Percentiles rank a stretch among this genome's conserved stretches.
Evolutionary conservation across 2,329 filamentous ascomycete genomes (phyloP).

Genomic region (Thielaviopsis euricoi): DNA sequence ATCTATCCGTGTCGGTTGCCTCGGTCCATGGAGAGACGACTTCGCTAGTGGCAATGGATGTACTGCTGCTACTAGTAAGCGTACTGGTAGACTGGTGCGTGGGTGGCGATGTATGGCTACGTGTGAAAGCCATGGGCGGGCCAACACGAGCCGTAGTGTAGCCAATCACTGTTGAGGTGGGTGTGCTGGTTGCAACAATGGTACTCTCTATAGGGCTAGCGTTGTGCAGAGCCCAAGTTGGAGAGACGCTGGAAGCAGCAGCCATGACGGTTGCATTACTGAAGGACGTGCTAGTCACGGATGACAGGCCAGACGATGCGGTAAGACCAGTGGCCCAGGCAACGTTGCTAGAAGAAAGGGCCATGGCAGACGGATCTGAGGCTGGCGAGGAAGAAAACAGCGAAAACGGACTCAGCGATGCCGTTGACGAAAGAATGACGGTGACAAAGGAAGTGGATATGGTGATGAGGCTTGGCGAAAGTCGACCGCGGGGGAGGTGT

Average conservation of each 20-base stretch:
- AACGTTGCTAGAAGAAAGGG: background rate
- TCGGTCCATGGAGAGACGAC: background rate
- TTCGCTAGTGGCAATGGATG: background rate
- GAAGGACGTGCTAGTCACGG: background rate
- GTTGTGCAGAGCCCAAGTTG: background rate
- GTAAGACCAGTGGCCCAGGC: background rate
- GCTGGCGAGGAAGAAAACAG: background rate
- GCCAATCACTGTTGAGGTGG: background rate
- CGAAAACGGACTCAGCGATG: background rate
- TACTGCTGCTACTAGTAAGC: too few species aligned
- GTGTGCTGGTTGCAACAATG: background rate
- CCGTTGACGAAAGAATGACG: background rate
- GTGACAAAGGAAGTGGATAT: background rate
- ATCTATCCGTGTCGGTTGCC: background rate
- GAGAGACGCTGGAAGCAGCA: background rate
- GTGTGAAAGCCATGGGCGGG: conserved; percentile 1
- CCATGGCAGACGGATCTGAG: background rate
- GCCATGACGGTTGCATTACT: background rate
- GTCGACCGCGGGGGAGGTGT: background rate
- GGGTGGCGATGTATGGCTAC: background rate
- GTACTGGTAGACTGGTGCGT: background rate
- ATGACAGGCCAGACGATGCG: background rate
- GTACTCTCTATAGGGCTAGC: background rate
- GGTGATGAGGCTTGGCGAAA: background rate
- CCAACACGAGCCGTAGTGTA: conserved; percentile 4